Conservation (phyloP, 306 rosid genomes). For the Vigna nakashimae region DNA sequence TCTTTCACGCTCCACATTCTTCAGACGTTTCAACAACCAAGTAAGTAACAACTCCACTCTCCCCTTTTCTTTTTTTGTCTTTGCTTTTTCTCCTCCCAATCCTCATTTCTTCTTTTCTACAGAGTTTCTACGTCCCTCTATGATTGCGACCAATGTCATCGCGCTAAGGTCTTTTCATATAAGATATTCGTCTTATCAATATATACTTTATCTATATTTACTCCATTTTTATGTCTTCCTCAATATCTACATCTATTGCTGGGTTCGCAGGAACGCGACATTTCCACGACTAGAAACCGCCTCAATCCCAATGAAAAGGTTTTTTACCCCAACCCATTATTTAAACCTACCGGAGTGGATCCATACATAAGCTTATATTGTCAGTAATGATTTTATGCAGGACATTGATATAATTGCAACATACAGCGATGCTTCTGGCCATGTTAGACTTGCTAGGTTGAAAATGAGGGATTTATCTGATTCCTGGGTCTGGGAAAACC, state of each 20-base stretch:
- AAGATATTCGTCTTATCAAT: background rate
- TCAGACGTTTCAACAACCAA: conserved; percentile 52
- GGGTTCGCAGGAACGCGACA: conserved; percentile 58
- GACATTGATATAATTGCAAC: conserved; percentile 84
- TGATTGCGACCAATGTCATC: conserved; percentile 61
- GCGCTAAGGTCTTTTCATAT: conserved; percentile 55
- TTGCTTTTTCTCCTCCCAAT: conserved; percentile 13
- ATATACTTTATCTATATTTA: background rate
- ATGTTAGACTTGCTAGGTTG: conserved; percentile 70
- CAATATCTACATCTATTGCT: conserved; percentile 24
- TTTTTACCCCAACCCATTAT: conserved; percentile 25
- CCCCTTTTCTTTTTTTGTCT: background rate
- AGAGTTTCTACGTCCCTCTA: conserved; percentile 39
- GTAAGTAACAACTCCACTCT: conserved; percentile 57
- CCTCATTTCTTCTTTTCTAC: background rate
- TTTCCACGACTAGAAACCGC: conserved; percentile 49
- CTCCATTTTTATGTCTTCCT: background rate
- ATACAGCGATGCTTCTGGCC: conserved; percentile 77
- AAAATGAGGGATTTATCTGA: conserved; percentile 80
- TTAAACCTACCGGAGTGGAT: conserved; percentile 32
- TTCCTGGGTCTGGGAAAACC: conserved; percentile 94
- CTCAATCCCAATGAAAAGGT: conserved; percentile 72
- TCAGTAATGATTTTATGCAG: conserved; percentile 57
- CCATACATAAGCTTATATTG: conserved; percentile 40
- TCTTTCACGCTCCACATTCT: conserved; percentile 45